Conservation (phyloP, 2,329 filamentous ascomycete genomes). For the Hypoxylon sp. region DNA sequence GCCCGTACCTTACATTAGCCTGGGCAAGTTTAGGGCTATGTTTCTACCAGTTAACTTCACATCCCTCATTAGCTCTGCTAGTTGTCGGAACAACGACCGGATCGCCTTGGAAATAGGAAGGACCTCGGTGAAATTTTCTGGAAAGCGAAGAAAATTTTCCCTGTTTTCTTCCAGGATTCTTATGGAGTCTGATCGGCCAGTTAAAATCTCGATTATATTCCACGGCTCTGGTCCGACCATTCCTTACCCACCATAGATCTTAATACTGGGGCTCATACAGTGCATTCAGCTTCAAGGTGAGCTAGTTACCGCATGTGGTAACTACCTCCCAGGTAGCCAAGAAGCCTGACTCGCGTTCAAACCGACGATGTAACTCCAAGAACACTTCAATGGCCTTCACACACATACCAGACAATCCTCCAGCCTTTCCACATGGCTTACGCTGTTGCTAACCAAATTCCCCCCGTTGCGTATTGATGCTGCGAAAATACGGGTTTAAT, state of each 20-base stretch:
- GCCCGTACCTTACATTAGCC: conserved; percentile 44
- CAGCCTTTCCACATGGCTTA: neutral
- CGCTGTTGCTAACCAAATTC: no score
- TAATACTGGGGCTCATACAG: conserved; percentile 3
- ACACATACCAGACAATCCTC: neutral
- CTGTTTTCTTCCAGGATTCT: conserved; percentile 24
- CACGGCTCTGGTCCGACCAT: conserved; percentile 21
- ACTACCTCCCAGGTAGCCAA: neutral
- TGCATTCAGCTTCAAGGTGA: conserved; percentile 1
- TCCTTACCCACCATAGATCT: conserved; percentile 17
- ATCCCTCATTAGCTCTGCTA: neutral
- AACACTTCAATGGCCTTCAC: neutral
- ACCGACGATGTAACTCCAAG: neutral
- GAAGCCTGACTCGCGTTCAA: conserved; percentile 6
- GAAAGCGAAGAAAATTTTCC: conserved; percentile 33
- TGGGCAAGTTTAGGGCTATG: conserved; percentile 25
- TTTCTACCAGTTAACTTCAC: conserved; percentile 1
- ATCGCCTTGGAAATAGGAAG: conserved; percentile 8
- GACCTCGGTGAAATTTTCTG: conserved; percentile 20
- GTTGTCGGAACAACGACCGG: conserved; percentile 14
- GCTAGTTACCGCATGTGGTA: conserved; percentile 6
- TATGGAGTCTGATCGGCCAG: conserved; percentile 28
- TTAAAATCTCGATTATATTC: conserved; percentile 22
- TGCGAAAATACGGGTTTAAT: conserved; percentile 18
- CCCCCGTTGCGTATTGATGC: no score